Evolutionary conservation across 1,284 basidiomycete genomes (phyloP).

Genomic region (Ganoderma leucocontextum): DNA sequence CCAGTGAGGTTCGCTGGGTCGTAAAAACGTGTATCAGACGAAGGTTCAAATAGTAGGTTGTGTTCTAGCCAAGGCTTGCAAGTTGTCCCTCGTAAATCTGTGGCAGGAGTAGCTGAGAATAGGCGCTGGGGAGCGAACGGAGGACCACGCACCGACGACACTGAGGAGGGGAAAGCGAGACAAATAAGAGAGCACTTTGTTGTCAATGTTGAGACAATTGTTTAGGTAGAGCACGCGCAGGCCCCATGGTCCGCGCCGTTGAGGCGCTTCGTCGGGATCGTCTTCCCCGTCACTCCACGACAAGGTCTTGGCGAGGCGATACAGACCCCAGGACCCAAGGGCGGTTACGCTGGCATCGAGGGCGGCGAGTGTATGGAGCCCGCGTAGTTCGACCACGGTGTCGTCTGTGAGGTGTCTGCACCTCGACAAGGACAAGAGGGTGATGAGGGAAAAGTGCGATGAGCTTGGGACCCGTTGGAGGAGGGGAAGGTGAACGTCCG

Average conservation of each 20-base stretch:
- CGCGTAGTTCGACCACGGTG: constrained; percentile 55
- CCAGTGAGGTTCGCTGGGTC: constrained; percentile 39
- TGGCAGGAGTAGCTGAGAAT: constrained; percentile 1
- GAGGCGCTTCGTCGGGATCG: constrained; percentile 24
- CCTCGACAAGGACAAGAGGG: constrained; percentile 62
- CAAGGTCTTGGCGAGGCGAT: constrained; percentile 44
- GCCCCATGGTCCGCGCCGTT: constrained; percentile 59
- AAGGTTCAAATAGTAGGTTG: constrained; percentile 31
- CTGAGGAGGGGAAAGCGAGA: constrained; percentile 59
- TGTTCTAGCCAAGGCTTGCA: constrained; percentile 43
- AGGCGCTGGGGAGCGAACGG: neutral
- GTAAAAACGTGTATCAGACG: constrained; percentile 36
- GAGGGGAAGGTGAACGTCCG: constrained; percentile 59
- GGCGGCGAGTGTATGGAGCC: constrained; percentile 61
- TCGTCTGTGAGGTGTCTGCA: constrained; percentile 64
- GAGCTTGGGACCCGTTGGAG: constrained; percentile 66
- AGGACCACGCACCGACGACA: constrained; percentile 57
- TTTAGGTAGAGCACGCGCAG: constrained; percentile 62
- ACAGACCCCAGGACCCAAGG: constrained; percentile 61
- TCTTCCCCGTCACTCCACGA: constrained; percentile 33
- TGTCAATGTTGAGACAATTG: constrained; percentile 54
- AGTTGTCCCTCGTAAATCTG: constrained; percentile 62
- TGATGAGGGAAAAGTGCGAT: constrained; percentile 64
- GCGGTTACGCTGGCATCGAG: constrained; percentile 66
- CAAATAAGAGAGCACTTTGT: constrained; percentile 50